A percentile compares a stretch with the other conserved stretches of the same genome.
phyloP scores from a whole-genome alignment of 352 stramenopile genomes.

The Phytophthora meadii region DNA sequence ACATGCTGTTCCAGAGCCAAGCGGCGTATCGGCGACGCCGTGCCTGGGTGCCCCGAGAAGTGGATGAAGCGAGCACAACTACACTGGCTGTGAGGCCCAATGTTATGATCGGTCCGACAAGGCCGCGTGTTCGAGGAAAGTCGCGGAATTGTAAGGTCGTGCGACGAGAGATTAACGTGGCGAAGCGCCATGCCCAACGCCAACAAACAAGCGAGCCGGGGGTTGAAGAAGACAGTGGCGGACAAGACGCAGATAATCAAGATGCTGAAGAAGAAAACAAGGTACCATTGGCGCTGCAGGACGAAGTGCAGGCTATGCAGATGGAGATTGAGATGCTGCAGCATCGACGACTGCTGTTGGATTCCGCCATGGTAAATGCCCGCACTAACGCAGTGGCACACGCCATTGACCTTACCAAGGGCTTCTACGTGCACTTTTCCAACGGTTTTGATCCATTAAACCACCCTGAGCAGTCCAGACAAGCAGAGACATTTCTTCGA shows the following conservation, averaged over 20 bases:
- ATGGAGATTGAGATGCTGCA: slow-evolving; percentile 46
- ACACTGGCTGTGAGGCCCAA: neutral
- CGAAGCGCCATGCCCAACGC: neutral
- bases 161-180: slow-evolving; percentile 3
- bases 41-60: slow-evolving; percentile 23
- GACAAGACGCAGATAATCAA: slow-evolving; percentile 10
- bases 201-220: slow-evolving; percentile 6
- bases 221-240: slow-evolving; percentile 5
- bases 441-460: slow-evolving; percentile 42
- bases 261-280: neutral
- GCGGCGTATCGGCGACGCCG: slow-evolving; percentile 20
- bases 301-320: slow-evolving; percentile 41
- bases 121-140: slow-evolving; percentile 6
- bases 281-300: neutral
- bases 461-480: slow-evolving; percentile 21
- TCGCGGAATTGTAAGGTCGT: slow-evolving; percentile 24
- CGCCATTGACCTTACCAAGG: slow-evolving; percentile 39
- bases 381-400: slow-evolving; percentile 38
- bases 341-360: slow-evolving; percentile 42
- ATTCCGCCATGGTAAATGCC: slow-evolving; percentile 41
- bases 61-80: neutral
- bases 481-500: slow-evolving; percentile 47
- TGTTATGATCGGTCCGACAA: slow-evolving; percentile 1
- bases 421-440: slow-evolving; percentile 57
- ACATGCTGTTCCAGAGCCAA: slow-evolving; percentile 41